Base-by-base conservation (phyloP, 805 yeast species). In the Wickerhamiella alocasiicola region DNA sequence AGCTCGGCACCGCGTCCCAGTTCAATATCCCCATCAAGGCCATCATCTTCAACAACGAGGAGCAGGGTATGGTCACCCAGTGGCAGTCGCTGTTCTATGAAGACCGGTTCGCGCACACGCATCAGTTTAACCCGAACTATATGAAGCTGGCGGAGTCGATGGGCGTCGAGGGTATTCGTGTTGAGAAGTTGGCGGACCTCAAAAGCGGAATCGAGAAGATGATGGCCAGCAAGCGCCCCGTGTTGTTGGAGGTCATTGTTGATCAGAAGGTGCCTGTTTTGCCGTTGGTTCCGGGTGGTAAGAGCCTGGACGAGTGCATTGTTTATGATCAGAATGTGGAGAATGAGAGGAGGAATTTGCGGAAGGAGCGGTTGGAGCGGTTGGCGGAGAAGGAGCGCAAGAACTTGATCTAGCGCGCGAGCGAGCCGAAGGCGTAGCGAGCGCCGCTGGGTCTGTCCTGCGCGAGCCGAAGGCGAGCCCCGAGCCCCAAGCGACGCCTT, bases 21-120 rank as follows among this genome's bases (percentile, higher is more conserved):
- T 94, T 88, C 46, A 71, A 70, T 47, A 79, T 94, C 38, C 95
- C 95, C 44, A 79, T 91, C 49, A 91, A 91, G 69, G 73, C 83
- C 46, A 70, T 84, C 60, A 78, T 91, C 43, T 69, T 91, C 59
- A 91, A 91, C 66, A 91, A 91, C 63, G 97, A 88, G 67, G 98
- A 91, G 68, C 98, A 91, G 68, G 98, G 98, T 59, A 91, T 91
- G 98, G 98, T 91, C 43, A 88, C 97, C 11, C 98, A 91, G 64
- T 91, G 98, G 98, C 98, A 91, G 68, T 81, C 95, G 9, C 68
- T 91, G 47, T 91, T 91, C 70, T 91, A 91, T 65, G 94, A 88
- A 62, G 88, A 88, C 65, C 77, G 98, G 65, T 91, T 83, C 63
- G 72, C 96, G n/a, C 97, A 91, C 65, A 88, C 98, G 18, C 97